Evolutionary conservation across 345 rosid genomes (phyloP), one percentile per base, ranked within the genome.

Genomic region (Arabidopsis suecica): DNA sequence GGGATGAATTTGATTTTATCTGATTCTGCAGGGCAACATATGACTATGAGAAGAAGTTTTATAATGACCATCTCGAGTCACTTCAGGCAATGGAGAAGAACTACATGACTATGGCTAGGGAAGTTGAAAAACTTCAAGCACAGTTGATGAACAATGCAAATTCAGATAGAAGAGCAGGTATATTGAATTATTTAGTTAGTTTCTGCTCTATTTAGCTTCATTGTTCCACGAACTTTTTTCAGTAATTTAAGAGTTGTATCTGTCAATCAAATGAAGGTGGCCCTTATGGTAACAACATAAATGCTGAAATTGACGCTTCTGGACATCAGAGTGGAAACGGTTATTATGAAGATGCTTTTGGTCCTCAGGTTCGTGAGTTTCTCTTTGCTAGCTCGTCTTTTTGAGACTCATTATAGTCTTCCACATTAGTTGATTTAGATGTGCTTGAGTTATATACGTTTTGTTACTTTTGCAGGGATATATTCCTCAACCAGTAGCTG

Each of bases 81-180:
- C 96, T 92, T 77, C 97, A 92, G 76, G 90, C 84, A 30, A 92
- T 95, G 99, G 93, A 92, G 81, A 86, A 89, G 78, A 90, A 90
- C 83, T 92, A 90, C 64, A 81, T 82, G 69, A 85, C 87, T 25
- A 90, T 95, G 99, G 85, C 96, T 33, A 83, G 80, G 86, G 99
- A 95, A 82, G 93, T 92, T 65, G 96, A 95, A 76, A 92, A 95
- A 72, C 98, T 90, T 73, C 91, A 87, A 65, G 89, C 87, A n/a
- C 93, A 90, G 77, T 71, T 95, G 72, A 80, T 75, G 48, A 90
- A 87, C 74, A 73, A 83, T 64, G 74, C 87, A 61, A 85, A 82
- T 83, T 68, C 76, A 30, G 97, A 85, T 34, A 82, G 85, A 74
- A 82, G 89, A 84, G 61, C 86, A 8, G 94, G 97, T 88, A 55